Base-by-base conservation (phyloP, 176 grass and related monocot species). In the Ampelocalamus luodianensis region DNA sequence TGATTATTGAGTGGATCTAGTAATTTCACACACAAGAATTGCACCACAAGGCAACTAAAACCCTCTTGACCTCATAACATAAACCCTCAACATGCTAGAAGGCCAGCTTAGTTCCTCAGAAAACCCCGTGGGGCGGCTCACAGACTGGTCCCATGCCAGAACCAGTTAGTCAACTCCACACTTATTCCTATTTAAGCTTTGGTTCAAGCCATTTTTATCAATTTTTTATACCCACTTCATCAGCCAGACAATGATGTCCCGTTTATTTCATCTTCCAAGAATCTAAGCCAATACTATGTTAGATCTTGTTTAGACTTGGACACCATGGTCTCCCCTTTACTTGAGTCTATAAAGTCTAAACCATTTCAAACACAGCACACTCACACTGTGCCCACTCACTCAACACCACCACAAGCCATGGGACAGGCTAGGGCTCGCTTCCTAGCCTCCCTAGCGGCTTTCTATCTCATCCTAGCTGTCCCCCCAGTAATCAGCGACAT, bases 401-500 rank as follows among this genome's bases (percentile, higher is more conserved):
- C 58, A 75, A 51, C 34, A 83, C 43, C 65, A 64, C 14, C 12
- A 61, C 45, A 51, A 60, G 40, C 63, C 50, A 89, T 85, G 82
- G 24, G 2, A 61, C 39, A 37, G 40, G 5, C n/a, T 51, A 76
- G 82, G 77, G 77, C 40, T 61, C 32, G 17, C 66, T 24, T 60
- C 15, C 65, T 88, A 51, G 23, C 34, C 42, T 53, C 26, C 8
- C 24, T 87, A 50, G 6, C 45, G 3, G 68, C 51, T 53, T 2
- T 78, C 43, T 79, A 58, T 22, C 15, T 84, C 67, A 39, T 58
- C 67, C 46, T 79, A 20, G 49, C 26, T 14, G 38, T n/a, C 51
- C 64, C 43, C n/a, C 89, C 67, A 5, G 77, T 78, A 56, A 64
- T 62, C 11, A 70, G 74, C 3, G 51, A 89, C 49, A 87, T 92